phyloP scores from a whole-genome alignment of 2,329 filamentous ascomycete species.

The Mycogone perniciosa region DNA sequence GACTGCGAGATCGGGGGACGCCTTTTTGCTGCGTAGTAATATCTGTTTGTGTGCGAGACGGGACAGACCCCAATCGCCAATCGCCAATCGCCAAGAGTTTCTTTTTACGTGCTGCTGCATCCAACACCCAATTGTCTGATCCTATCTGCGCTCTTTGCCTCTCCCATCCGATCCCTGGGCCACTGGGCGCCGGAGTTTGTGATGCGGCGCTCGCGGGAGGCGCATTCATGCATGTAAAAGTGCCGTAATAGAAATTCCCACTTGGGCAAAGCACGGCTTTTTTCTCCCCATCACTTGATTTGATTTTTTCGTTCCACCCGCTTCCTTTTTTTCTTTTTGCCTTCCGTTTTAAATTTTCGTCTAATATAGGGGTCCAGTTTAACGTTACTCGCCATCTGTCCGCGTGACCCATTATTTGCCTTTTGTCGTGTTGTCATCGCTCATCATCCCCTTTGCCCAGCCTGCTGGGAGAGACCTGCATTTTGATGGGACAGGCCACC shows the following conservation, averaged over 20 bases:
- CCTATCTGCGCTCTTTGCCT: too few species aligned
- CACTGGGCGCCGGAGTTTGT: too few species aligned
- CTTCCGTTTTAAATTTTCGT: background rate
- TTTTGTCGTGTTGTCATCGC: background rate
- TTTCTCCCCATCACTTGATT: background rate
- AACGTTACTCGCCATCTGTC: background rate
- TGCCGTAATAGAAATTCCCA: conserved; percentile 14
- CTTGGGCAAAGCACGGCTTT: conserved; percentile 9
- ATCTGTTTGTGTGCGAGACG: too few species aligned
- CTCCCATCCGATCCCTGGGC: too few species aligned
- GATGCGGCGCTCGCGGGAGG: conserved; percentile 1
- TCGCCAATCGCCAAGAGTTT: too few species aligned
- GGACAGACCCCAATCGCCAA: too few species aligned
- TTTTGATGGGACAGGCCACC: background rate
- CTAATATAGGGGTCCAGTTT: background rate
- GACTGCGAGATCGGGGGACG: too few species aligned
- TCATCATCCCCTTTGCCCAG: background rate
- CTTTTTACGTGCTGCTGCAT: too few species aligned
- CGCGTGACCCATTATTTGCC: background rate
- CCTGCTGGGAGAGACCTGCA: background rate
- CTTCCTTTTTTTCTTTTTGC: conserved; percentile 1
- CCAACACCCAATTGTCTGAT: too few species aligned
- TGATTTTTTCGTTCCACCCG: background rate
- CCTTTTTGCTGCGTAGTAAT: too few species aligned
- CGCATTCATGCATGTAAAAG: conserved; percentile 6